phyloP scores from a whole-genome alignment of 2,329 filamentous ascomycete species.

The Sclerotinia minor region DNA sequence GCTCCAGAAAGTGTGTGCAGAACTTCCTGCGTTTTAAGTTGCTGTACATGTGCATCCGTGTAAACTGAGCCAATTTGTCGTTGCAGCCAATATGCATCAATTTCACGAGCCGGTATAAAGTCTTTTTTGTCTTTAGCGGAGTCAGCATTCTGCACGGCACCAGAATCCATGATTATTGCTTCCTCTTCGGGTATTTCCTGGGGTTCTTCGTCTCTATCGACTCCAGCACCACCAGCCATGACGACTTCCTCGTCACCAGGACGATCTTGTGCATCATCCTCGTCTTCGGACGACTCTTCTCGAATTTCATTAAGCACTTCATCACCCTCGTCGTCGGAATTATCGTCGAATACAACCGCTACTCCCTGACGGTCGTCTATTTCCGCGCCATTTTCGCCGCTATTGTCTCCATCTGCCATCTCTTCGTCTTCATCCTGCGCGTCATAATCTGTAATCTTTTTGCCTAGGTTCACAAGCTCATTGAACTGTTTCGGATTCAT shows the following conservation, averaged over 20 bases:
- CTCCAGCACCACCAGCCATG: constrained; percentile 51
- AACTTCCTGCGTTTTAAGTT: constrained; percentile 86
- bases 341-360: constrained; percentile 93
- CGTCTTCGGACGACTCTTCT: constrained; percentile 81
- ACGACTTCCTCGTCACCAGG: constrained; percentile 53
- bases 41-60: constrained; percentile 86
- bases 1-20: constrained; percentile 79
- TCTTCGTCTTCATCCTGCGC: constrained; percentile 94
- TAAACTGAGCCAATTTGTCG: constrained; percentile 87
- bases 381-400: constrained; percentile 70
- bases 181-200: constrained; percentile 60
- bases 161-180: constrained; percentile 81
- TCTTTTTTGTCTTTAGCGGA: constrained; percentile 53
- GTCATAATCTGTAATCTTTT: constrained; percentile 99
- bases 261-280: constrained; percentile 65
- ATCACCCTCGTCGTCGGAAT: constrained; percentile 76
- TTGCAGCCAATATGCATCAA: constrained; percentile 97
- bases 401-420: constrained; percentile 68
- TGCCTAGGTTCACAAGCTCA: constrained; percentile 90
- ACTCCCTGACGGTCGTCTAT: constrained; percentile 95
- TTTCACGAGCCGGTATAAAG: constrained; percentile 77
- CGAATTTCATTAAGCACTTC: constrained; percentile 81
- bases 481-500: constrained; percentile 92
- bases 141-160: constrained; percentile 49
- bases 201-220: constrained; percentile 52